phyloP scores from a whole-genome alignment of 2,329 filamentous ascomycete species.

The Thielaviopsis ethacetica region DNA sequence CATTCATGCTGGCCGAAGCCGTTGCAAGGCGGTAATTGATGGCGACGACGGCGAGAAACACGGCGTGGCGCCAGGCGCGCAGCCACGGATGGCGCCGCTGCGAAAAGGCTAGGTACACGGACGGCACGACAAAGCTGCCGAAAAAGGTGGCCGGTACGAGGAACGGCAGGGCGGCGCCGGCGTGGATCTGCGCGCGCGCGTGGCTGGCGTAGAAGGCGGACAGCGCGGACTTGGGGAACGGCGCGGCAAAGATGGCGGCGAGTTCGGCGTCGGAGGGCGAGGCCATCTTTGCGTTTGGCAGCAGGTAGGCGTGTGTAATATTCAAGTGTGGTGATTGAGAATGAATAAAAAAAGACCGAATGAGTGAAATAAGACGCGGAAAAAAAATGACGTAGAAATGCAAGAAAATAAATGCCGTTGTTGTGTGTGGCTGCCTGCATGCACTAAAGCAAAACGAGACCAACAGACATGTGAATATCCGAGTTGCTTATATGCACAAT shows the following conservation, averaged over 20 bases:
- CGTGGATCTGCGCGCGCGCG: slow-evolving; percentile 22
- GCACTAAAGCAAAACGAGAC: no score
- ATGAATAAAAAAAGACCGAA: no score
- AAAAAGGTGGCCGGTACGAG: slow-evolving; percentile 35
- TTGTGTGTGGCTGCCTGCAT: no score
- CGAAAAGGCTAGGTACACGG: slow-evolving; percentile 39
- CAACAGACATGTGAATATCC: no score
- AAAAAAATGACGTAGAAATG: no score
- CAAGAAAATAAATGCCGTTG: background rate
- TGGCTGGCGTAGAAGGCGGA: slow-evolving; percentile 19
- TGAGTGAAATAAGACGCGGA: no score
- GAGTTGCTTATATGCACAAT: background rate
- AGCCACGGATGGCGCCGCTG: slow-evolving; percentile 34
- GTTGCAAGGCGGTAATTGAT: slow-evolving; percentile 28
- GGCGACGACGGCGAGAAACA: slow-evolving; percentile 26
- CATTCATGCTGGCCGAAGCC: slow-evolving; percentile 32
- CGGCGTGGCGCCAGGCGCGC: slow-evolving; percentile 30
- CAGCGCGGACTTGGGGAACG: slow-evolving; percentile 12
- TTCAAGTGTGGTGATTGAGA: no score
- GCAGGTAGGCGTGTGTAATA: background rate
- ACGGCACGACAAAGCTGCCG: slow-evolving; percentile 30
- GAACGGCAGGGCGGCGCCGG: slow-evolving; percentile 29
- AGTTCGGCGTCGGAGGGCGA: slow-evolving; percentile 2
- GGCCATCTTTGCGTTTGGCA: background rate
- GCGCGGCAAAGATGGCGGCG: background rate